Conservation (phyloP, 345 rosid genomes). For the Mallotus nudiflorus region DNA sequence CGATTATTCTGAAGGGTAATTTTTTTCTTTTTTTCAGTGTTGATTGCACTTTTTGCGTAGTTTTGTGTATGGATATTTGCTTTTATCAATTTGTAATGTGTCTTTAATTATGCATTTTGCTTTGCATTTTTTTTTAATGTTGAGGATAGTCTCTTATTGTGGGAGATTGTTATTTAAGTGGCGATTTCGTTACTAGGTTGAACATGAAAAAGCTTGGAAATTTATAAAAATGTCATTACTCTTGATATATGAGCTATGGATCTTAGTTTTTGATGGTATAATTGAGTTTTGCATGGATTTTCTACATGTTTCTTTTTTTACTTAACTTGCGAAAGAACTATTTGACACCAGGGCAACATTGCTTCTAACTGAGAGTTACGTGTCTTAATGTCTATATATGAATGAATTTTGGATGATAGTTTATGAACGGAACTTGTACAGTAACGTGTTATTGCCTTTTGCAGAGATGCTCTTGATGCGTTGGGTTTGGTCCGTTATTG, state of each 20-base stretch:
- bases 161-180: no score
- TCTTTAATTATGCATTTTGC: no score
- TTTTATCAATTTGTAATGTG: no score
- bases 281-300: no score
- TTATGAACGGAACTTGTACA: not conserved
- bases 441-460: constrained; percentile 14
- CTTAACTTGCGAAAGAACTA: not conserved
- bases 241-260: no score
- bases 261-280: no score
- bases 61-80: no score
- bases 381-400: not conserved
- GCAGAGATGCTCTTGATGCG: constrained; percentile 97
- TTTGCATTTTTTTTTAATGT: no score
- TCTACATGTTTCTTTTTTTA: not conserved
- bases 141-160: no score
- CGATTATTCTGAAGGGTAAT: constrained; percentile 68
- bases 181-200: no score
- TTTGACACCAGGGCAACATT: not conserved
- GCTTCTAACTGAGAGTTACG: not conserved
- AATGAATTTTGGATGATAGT: not conserved
- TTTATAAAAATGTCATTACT: no score
- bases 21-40: not conserved
- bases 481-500: constrained; percentile 87
- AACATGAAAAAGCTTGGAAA: no score
- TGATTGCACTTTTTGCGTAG: not conserved